phyloP scores from a whole-genome alignment of 2,329 filamentous ascomycete species.

The Paraconiothyrium brasiliense region DNA sequence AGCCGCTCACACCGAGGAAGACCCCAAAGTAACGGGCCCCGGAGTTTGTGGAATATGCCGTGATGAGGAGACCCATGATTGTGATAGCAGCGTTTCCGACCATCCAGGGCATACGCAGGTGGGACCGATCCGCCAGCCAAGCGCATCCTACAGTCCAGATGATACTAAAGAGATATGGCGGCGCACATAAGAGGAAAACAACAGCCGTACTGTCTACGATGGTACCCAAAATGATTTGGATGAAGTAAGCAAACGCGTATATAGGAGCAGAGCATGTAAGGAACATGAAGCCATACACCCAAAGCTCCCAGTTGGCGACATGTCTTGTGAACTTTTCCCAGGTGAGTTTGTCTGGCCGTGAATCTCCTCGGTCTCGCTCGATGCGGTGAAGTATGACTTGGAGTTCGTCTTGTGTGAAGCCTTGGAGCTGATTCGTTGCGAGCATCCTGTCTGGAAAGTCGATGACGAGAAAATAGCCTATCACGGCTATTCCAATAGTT shows the following conservation, averaged over 20 bases:
- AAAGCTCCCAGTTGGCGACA: constrained; percentile 31
- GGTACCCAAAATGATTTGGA: constrained; percentile 34
- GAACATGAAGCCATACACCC: constrained; percentile 35
- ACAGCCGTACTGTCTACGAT: constrained; percentile 37
- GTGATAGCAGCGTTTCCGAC: constrained; percentile 29
- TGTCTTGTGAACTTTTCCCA: constrained; percentile 26
- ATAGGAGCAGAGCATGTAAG: constrained; percentile 30
- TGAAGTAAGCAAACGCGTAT: constrained; percentile 37
- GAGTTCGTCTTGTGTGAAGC: constrained; percentile 38
- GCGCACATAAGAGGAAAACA: constrained; percentile 49
- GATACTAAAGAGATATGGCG: constrained; percentile 47
- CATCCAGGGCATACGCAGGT: constrained; percentile 42
- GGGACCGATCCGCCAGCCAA: constrained; percentile 45
- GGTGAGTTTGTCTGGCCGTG: constrained; percentile 31
- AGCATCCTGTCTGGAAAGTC: constrained; percentile 48
- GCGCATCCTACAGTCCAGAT: constrained; percentile 44
- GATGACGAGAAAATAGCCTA: constrained; percentile 51
- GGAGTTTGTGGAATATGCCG: constrained; percentile 30
- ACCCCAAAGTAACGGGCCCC: constrained; percentile 45
- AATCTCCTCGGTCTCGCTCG: constrained; percentile 32
- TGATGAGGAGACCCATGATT: constrained; percentile 28
- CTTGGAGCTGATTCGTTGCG: constrained; percentile 25
- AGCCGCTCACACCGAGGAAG: constrained; percentile 43
- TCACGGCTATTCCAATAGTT: constrained; percentile 41
- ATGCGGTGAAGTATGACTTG: constrained; percentile 38